Evolutionary conservation across 495 filamentous ascomycete species (phyloP).

Genomic region (Hyaloscypha hepaticicola): DNA sequence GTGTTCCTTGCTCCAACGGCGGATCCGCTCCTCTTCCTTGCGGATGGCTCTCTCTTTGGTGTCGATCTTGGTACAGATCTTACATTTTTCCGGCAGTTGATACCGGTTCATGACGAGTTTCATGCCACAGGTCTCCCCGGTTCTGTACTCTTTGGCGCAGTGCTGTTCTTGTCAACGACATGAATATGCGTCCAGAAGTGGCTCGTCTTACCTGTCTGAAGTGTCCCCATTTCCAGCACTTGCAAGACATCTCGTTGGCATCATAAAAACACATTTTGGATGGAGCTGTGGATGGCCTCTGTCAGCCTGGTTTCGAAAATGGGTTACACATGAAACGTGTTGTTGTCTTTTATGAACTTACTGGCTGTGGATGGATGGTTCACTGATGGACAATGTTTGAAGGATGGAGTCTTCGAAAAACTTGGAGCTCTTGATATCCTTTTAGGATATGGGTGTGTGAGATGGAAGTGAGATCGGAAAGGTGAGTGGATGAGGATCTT

Average conservation of each 20-base stretch:
- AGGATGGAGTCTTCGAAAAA: not conserved
- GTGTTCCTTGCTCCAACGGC: constrained; percentile 70
- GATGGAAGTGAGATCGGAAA: not conserved
- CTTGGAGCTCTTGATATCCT: not conserved
- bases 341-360: not conserved
- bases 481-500: constrained; percentile 20
- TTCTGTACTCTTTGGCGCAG: constrained; percentile 95
- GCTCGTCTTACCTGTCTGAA: no score
- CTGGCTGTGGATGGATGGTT: constrained; percentile 46
- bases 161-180: no score
- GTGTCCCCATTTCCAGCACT: constrained; percentile 93
- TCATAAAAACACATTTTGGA: constrained; percentile 11
- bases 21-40: constrained; percentile 75
- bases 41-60: constrained; percentile 76
- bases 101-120: constrained; percentile 45
- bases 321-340: constrained; percentile 18
- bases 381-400: constrained; percentile 82
- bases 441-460: not conserved
- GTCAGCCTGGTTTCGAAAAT: constrained; percentile 13
- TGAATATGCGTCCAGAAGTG: no score
- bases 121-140: constrained; percentile 96
- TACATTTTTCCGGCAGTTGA: constrained; percentile 25
- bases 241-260: constrained; percentile 50
- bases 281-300: not conserved
- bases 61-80: constrained; percentile 46